Conservation (phyloP, 1,284 basidiomycete genomes). For the Tilletia indica region DNA sequence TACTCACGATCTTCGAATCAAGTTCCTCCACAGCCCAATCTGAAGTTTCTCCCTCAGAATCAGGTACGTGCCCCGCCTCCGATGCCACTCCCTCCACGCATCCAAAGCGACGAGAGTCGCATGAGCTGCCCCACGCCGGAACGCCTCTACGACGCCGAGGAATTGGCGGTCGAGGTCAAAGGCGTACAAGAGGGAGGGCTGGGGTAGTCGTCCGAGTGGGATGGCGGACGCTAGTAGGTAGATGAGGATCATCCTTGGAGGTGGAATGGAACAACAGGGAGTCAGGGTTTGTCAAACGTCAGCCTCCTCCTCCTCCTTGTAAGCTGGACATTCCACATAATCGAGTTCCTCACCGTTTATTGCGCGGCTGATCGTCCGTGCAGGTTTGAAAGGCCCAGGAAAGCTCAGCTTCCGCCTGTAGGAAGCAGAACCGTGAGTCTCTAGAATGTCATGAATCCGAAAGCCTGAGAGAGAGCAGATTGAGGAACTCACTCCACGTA, state of each 20-base stretch:
- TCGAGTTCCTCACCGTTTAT: constrained; percentile 39
- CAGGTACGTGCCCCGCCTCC: constrained; percentile 54
- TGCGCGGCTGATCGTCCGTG: constrained; percentile 34
- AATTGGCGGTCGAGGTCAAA: constrained; percentile 48
- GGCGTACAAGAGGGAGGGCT: constrained; percentile 39
- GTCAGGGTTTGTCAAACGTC: background rate
- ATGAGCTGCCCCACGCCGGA: constrained; percentile 51
- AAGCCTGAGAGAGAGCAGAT: background rate
- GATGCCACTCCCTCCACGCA: constrained; percentile 51
- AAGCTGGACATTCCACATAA: too few species aligned
- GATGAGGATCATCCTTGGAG: constrained; percentile 51
- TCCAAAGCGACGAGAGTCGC: constrained; percentile 47
- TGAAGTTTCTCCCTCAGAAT: constrained; percentile 57
- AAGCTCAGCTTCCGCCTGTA: constrained; percentile 53
- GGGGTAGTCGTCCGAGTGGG: constrained; percentile 56
- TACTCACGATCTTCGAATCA: constrained; percentile 53
- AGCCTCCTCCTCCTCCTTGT: too few species aligned
- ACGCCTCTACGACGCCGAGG: constrained; percentile 32
- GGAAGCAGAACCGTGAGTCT: background rate
- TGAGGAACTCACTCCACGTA: constrained; percentile 46
- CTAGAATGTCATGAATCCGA: background rate
- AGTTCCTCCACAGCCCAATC: constrained; percentile 57
- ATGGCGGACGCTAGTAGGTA: constrained; percentile 56
- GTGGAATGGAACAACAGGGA: constrained; percentile 12
- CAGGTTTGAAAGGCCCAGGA: constrained; percentile 56